Percentiles rank a stretch among this genome's conserved stretches.
Conservation (phyloP, 495 filamentous ascomycete species). For the Penicillium arizonense region DNA sequence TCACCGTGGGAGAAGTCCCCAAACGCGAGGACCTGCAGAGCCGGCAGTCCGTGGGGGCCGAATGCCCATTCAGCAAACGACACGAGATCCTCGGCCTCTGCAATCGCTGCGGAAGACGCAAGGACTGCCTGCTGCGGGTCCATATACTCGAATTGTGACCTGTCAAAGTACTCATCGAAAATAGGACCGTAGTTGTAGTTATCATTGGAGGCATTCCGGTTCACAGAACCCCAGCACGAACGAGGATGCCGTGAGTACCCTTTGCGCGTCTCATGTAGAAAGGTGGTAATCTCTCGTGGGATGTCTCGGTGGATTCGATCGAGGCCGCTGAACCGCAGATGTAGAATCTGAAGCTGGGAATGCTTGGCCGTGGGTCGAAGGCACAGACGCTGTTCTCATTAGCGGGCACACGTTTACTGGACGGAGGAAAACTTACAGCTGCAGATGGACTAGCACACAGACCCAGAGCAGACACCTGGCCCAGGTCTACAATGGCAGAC, state of each 20-base stretch:
- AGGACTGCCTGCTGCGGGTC: background rate
- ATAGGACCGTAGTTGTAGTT: background rate
- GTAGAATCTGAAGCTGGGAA: background rate
- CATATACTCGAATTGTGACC: background rate
- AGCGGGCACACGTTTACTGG: background rate
- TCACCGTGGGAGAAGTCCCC: constrained; percentile 11
- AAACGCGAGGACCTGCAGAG: constrained; percentile 8
- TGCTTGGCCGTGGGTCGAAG: background rate
- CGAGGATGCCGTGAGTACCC: background rate
- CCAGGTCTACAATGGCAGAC: background rate
- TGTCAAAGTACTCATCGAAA: background rate
- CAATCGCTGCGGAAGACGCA: background rate
- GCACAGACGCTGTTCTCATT: background rate
- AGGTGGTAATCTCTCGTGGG: background rate
- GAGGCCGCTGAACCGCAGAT: background rate
- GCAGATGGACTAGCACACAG: background rate
- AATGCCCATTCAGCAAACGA: constrained; percentile 15
- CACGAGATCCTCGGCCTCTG: constrained; percentile 3
- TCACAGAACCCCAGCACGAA: background rate
- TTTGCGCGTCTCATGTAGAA: background rate
- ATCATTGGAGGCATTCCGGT: background rate
- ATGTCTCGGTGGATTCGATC: constrained; percentile 1
- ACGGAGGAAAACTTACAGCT: background rate
- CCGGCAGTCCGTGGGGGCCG: constrained; percentile 8
- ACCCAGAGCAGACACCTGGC: constrained; percentile 1